Conservation (phyloP, 108 stramenopile genomes). For the Discostella stelligeroides region DNA sequence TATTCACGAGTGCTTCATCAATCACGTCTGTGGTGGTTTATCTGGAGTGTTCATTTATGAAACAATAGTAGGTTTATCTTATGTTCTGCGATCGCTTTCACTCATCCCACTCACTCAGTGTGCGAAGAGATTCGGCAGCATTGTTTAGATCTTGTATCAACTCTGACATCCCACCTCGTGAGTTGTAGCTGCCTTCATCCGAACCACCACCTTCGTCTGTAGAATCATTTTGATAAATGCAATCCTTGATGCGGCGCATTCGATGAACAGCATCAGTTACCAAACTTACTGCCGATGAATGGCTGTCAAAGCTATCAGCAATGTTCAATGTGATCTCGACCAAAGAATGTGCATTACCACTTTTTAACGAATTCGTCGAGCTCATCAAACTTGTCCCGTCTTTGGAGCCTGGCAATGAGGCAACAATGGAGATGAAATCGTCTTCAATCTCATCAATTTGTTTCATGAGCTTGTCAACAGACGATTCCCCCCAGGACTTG, state of each 20-base stretch:
- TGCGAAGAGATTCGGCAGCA: conserved; percentile 48
- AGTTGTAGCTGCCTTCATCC: conserved; percentile 18
- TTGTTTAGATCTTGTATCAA: conserved; percentile 39
- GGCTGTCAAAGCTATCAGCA: conserved; percentile 39
- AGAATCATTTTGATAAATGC: conserved; percentile 44
- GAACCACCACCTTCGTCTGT: conserved; percentile 27
- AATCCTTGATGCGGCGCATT: conserved; percentile 38
- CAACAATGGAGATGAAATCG: conserved; percentile 44
- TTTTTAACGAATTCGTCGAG: conserved; percentile 10
- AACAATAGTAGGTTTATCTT: too few species aligned
- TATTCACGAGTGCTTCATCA: too few species aligned
- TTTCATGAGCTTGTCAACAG: conserved; percentile 39
- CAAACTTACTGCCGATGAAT: conserved; percentile 29
- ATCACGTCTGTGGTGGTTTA: too few species aligned
- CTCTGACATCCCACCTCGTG: conserved; percentile 46
- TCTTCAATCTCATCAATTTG: conserved; percentile 53
- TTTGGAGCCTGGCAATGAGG: conserved; percentile 36
- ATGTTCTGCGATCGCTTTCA: background rate
- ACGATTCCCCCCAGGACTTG: conserved; percentile 38
- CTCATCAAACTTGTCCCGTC: conserved; percentile 10
- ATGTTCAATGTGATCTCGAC: conserved; percentile 17
- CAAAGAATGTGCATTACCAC: conserved; percentile 17
- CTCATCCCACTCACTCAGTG: conserved; percentile 17
- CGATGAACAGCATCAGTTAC: conserved; percentile 23
- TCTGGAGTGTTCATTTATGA: too few species aligned